A percentile compares a stretch with the other conserved stretches of the same genome.
These are phyloP conservation scores for Yamadazyma epiphylla DNA, from an alignment of 1,139 yeast genomes.

Conservation along the genomic window DNA sequence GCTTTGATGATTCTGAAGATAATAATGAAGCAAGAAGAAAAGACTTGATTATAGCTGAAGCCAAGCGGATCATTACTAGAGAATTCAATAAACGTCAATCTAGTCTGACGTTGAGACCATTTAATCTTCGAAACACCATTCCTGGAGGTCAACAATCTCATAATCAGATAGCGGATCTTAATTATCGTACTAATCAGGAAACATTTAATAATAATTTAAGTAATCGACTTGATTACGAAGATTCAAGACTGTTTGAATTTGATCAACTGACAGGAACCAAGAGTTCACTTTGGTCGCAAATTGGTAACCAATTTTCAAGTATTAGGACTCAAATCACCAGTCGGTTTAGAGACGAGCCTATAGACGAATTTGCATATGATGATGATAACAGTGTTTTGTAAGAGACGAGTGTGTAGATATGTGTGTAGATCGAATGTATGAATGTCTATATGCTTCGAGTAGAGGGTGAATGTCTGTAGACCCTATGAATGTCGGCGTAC, in stretches of 20 bases:
- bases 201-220: conserved; percentile 16
- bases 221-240: conserved; percentile 5
- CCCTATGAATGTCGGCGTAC: too few relatives aligned
- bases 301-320: conserved; percentile 4
- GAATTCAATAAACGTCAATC: conserved; percentile 28
- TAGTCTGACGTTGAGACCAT: conserved; percentile 20
- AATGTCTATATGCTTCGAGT: too few relatives aligned
- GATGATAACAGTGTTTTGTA: conserved; percentile 5
- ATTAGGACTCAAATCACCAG: conserved; percentile 1
- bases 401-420: too few relatives aligned
- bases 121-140: too few relatives aligned
- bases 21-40: conserved; percentile 21
- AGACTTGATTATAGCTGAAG: conserved; percentile 41
- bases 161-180: conserved; percentile 32
- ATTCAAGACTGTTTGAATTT: neutral
- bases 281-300: conserved; percentile 4
- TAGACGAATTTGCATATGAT: conserved; percentile 8
- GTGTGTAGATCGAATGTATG: too few relatives aligned
- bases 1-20: conserved; percentile 24
- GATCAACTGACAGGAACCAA: neutral
- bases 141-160: too few relatives aligned
- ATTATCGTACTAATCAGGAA: conserved; percentile 28
- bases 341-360: conserved; percentile 6
- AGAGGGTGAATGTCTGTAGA: too few relatives aligned
- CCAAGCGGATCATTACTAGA: conserved; percentile 36